phyloP scores from a whole-genome alignment of 2,329 filamentous ascomycete species.

The Sphaerulina populicola region DNA sequence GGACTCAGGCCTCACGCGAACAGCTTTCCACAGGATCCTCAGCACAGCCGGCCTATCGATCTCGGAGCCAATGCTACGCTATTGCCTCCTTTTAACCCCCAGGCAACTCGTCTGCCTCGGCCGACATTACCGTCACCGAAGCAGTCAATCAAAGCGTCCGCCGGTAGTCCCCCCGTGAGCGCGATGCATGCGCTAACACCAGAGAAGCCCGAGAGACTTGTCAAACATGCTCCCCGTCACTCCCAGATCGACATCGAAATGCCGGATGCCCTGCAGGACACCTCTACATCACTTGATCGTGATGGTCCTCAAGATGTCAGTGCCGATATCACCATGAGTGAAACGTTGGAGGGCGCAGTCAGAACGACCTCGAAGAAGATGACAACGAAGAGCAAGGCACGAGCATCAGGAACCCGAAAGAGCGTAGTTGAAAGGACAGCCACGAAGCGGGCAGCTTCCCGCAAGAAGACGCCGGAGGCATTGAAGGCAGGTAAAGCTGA shows the following conservation, averaged over 20 bases:
- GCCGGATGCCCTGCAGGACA: slow-evolving; percentile 27
- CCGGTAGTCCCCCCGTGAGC: slow-evolving; percentile 7
- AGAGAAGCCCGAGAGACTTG: background rate
- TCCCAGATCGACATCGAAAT: slow-evolving; percentile 9
- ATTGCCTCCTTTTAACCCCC: slow-evolving; percentile 27
- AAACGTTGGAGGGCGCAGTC: slow-evolving; percentile 18
- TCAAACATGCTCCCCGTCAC: background rate
- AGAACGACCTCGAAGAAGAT: slow-evolving; percentile 28
- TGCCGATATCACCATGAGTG: slow-evolving; percentile 21
- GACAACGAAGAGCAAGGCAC: slow-evolving; percentile 42
- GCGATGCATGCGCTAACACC: slow-evolving; percentile 2
- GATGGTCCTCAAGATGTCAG: slow-evolving; percentile 19
- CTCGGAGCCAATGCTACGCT: slow-evolving; percentile 14
- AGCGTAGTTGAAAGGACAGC: slow-evolving; percentile 32
- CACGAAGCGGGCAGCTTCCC: slow-evolving; percentile 23
- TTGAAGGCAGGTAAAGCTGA: slow-evolving; percentile 25
- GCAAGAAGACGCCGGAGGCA: slow-evolving; percentile 32
- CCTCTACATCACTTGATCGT: slow-evolving; percentile 37
- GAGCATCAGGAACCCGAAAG: slow-evolving; percentile 34
- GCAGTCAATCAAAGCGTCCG: slow-evolving; percentile 16
- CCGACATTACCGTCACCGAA: slow-evolving; percentile 23
- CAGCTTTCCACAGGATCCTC: slow-evolving; percentile 26
- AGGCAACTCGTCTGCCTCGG: slow-evolving; percentile 11
- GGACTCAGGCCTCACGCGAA: slow-evolving; percentile 28
- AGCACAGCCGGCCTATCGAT: slow-evolving; percentile 21